Evolutionary conservation across 1,284 basidiomycete species (phyloP), one percentile per base, ranked within the genome.

Genomic region (Boletus holoroseus): DNA sequence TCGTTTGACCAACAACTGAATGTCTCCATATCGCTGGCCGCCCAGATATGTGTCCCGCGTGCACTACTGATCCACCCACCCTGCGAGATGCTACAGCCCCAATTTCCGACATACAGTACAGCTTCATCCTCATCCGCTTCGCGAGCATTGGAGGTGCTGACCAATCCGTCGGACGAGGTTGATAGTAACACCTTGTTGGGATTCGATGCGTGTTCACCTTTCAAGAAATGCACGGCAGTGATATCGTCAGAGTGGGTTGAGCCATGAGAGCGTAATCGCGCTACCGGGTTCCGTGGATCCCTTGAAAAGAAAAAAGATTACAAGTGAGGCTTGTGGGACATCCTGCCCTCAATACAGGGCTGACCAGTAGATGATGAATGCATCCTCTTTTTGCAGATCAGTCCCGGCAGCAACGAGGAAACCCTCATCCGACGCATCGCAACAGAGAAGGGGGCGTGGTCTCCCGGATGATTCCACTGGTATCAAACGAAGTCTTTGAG

Each of bases 1-100:
- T 91, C 84, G 34, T 68, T 68, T 11, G 80, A 78, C 88, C 88
- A 91, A 18, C 77, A 73, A 55, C 85, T 83, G 59, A 89, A 84
- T 0, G 88, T 90, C 64, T 91, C 88, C 88, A 91, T 91, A 66
- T 91, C 88, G 55, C 85, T 89, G 2, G 76, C 74, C 18, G 83
- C 82, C 88, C 88, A 91, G 15, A 87, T 72, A 12, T 66, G 60
- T 5, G 64, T 62, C 12, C 66, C 63, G 7, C 64, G 55, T 4
- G 65, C 53, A 15, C 63, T 57, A 22, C 65, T 62, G 44, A 79
- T 72, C 85, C 86, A 90, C 1, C 84, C 88, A 5, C 78, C 79
- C 60, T 86, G 85, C 0, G 86, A 79, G 46, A 91, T 68, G 58
- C 85, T 88, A 58, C 81, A 81, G 0, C 85, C 85, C 82, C 83